These are phyloP conservation scores for Aspergillus sclerotiicarbonarius DNA, from an alignment of 495 filamentous ascomycete species.

Conservation along the genomic window DNA sequence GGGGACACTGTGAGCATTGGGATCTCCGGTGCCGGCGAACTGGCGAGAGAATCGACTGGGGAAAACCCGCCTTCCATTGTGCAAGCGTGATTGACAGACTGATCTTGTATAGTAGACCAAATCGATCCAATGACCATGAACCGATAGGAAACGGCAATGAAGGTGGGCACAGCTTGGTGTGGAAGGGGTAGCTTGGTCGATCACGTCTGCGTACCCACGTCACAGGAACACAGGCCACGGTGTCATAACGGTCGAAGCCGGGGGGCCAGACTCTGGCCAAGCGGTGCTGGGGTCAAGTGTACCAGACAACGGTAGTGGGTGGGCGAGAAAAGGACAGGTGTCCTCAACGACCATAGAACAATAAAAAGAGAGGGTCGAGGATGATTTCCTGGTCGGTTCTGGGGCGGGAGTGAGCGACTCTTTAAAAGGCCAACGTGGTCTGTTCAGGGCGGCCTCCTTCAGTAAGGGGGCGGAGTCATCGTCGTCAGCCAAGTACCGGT, in stretches of 20 bases:
- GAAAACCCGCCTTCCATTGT: constrained; percentile 41
- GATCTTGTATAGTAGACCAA: constrained; percentile 2
- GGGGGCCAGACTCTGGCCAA: constrained; percentile 21
- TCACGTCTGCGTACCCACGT: constrained; percentile 9
- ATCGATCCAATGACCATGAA: constrained; percentile 5
- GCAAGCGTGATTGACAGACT: constrained; percentile 8
- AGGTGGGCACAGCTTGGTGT: background rate
- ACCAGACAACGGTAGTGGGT: constrained; percentile 7
- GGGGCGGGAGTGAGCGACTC: constrained; percentile 24
- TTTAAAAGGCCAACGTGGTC: constrained; percentile 52
- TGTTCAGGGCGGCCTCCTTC: constrained; percentile 22
- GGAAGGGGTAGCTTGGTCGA: constrained; percentile 5
- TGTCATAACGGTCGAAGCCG: constrained; percentile 39
- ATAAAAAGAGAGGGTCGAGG: constrained; percentile 17
- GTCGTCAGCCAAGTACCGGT: constrained; percentile 23
- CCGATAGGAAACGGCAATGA: constrained; percentile 7
- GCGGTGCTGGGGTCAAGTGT: constrained; percentile 11
- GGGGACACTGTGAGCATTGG: constrained; percentile 49
- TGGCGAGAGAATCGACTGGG: constrained; percentile 33
- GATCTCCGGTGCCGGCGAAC: constrained; percentile 33
- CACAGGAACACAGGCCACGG: constrained; percentile 31
- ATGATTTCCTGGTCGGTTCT: constrained; percentile 15
- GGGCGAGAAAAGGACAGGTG: constrained; percentile 38
- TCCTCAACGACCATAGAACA: constrained; percentile 12
- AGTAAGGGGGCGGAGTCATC: constrained; percentile 24